Evolutionary conservation across 495 filamentous ascomycete species (phyloP).

Genomic region (Tuber umbilicatum): DNA sequence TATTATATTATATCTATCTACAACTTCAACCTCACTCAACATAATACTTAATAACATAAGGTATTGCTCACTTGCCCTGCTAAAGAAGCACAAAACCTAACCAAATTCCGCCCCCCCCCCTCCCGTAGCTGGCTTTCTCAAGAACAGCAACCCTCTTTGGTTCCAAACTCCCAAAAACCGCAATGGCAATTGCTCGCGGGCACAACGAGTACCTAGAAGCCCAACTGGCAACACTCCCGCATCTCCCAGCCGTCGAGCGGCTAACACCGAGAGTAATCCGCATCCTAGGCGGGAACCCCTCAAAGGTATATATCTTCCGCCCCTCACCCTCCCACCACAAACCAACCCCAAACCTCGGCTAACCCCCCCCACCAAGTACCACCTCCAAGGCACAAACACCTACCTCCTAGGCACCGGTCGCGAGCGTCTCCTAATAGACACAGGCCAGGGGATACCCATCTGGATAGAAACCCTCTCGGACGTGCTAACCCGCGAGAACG

Average conservation of each 20-base stretch:
- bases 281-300: slow-evolving; percentile 74
- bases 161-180: neutral
- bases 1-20: neutral
- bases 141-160: neutral
- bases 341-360: slow-evolving; percentile 5
- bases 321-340: neutral
- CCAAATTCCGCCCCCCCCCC: neutral
- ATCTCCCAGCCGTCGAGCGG: slow-evolving; percentile 59
- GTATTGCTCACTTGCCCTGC: neutral
- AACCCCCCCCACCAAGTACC: slow-evolving; percentile 29
- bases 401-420: slow-evolving; percentile 71
- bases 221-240: slow-evolving; percentile 30
- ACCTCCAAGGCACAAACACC: slow-evolving; percentile 70
- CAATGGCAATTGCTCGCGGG: slow-evolving; percentile 29
- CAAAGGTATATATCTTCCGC: slow-evolving; percentile 53
- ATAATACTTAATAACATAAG: neutral
- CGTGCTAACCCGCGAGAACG: slow-evolving; percentile 59
- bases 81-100: neutral
- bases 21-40: neutral
- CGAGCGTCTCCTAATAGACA: slow-evolving; percentile 69
- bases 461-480: slow-evolving; percentile 55
- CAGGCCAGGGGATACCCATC: slow-evolving; percentile 50
- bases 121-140: neutral
- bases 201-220: slow-evolving; percentile 38
- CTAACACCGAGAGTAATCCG: slow-evolving; percentile 62